A percentile compares a stretch with the other conserved stretches of the same genome.
phyloP scores from a whole-genome alignment of 805 yeast genomes.

The Wickerhamiella alocasiicola region DNA sequence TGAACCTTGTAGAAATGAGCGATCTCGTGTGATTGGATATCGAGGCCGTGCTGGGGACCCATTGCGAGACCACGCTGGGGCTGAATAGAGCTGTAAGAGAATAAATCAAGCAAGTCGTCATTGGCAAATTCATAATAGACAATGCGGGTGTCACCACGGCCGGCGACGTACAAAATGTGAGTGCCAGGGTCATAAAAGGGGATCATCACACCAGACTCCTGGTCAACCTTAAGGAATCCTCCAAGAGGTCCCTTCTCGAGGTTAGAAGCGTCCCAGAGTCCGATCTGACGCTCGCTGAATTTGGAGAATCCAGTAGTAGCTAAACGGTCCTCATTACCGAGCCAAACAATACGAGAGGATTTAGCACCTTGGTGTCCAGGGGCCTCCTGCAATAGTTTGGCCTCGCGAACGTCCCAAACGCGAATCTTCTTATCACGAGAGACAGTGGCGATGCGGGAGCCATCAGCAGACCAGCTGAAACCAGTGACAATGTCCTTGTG shows the following conservation, averaged over 20 bases:
- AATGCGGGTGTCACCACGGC: slow-evolving; percentile 96
- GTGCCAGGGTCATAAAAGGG: slow-evolving; percentile 81
- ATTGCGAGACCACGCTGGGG: slow-evolving; percentile 95
- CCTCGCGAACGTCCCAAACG: slow-evolving; percentile 80
- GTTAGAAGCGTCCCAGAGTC: slow-evolving; percentile 76
- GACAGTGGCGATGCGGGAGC: slow-evolving; percentile 74
- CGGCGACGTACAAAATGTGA: slow-evolving; percentile 74
- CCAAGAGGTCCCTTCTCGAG: slow-evolving; percentile 75
- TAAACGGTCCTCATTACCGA: slow-evolving; percentile 73
- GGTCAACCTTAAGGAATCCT: slow-evolving; percentile 75
- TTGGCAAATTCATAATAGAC: slow-evolving; percentile 83
- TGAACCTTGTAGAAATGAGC: slow-evolving; percentile 71
- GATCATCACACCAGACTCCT: slow-evolving; percentile 86
- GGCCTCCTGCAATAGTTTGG: slow-evolving; percentile 67
- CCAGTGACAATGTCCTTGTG: slow-evolving; percentile 91
- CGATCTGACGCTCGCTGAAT: slow-evolving; percentile 87
- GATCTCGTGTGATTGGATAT: slow-evolving; percentile 73
- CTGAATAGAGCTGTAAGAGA: slow-evolving; percentile 80
- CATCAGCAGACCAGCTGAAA: slow-evolving; percentile 81
- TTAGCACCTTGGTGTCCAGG: slow-evolving; percentile 90
- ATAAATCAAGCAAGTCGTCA: slow-evolving; percentile 68
- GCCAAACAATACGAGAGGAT: slow-evolving; percentile 77
- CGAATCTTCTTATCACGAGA: slow-evolving; percentile 83
- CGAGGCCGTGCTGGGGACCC: slow-evolving; percentile 72
- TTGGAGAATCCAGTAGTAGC: slow-evolving; percentile 92